These are phyloP conservation scores for Pythium dissotocum DNA, from an alignment of 352 stramenopile genomes.

Conservation along the genomic window DNA sequence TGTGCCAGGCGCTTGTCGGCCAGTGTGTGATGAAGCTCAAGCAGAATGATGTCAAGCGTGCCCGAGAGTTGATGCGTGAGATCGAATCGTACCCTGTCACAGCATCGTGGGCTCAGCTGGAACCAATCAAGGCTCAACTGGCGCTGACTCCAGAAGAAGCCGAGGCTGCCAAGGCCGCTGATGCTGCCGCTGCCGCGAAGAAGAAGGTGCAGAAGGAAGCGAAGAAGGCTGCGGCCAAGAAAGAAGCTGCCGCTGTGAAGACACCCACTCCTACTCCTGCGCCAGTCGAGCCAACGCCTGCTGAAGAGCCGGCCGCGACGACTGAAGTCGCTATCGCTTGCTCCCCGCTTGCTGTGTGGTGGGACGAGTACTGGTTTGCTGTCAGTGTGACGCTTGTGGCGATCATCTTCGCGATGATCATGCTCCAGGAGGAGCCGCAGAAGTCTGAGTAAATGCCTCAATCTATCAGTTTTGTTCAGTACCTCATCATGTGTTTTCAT, in stretches of 20 bases:
- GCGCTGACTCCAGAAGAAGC: slow-evolving; percentile 11
- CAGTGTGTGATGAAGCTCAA: slow-evolving; percentile 63
- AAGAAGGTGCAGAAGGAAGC: slow-evolving; percentile 8
- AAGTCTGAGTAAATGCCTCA: background rate
- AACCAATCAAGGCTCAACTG: slow-evolving; percentile 44
- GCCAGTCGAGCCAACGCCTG: slow-evolving; percentile 5
- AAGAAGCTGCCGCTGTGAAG: background rate
- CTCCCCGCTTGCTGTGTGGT: slow-evolving; percentile 19
- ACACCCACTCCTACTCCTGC: slow-evolving; percentile 1
- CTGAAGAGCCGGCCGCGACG: slow-evolving; percentile 14
- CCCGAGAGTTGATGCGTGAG: slow-evolving; percentile 39
- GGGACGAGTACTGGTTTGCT: slow-evolving; percentile 34
- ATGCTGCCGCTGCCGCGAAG: slow-evolving; percentile 14
- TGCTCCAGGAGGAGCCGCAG: slow-evolving; percentile 17
- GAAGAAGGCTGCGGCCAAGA: background rate
- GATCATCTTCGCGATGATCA: slow-evolving; percentile 27
- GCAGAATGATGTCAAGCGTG: slow-evolving; percentile 34
- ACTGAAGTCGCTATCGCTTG: slow-evolving; percentile 6
- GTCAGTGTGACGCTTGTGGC: slow-evolving; percentile 27
- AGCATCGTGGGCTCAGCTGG: slow-evolving; percentile 37
- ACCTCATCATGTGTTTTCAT: background rate
- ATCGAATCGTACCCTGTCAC: slow-evolving; percentile 41
- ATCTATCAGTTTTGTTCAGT: background rate
- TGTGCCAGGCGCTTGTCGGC: slow-evolving; percentile 52
- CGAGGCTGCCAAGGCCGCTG: background rate